Evolutionary conservation across 1,284 basidiomycete species (phyloP), one percentile per base, ranked within the genome.

Genomic region (Irpex sp.): DNA sequence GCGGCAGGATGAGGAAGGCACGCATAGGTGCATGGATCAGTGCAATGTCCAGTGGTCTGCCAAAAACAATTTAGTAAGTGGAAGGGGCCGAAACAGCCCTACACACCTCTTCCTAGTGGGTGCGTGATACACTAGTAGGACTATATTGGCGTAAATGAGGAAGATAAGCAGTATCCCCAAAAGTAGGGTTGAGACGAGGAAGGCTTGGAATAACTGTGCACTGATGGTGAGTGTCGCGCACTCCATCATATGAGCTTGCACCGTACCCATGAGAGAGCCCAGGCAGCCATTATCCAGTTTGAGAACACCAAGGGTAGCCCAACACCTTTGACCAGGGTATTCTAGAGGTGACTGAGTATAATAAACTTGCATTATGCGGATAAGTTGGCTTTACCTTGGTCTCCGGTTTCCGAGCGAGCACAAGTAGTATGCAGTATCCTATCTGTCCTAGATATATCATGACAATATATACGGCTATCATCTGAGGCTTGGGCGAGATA

Each of bases 201-300:
- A 92, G 70, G 80, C 81, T 74, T 84, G 78, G 58, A 91, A 78
- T 2, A 87, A 76, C 87, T 89, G 62, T 21, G 48, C 48, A 57
- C 13, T n/a, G 3, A 13, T 9, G 58, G 19, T 54, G 40, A 31
- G 49, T 56, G 15, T 9, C n/a, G 5, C 19, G 19, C 21, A 5
- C 5, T 19, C 48, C n/a, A 51, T 15, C 34, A 59, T 38, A 36
- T 2, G 9, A 38, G 31, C 15, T 13, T 11, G 4, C 7, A 48
- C 55, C 83, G 38, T 68, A 94, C 91, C 85, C 91, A 96, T 66
- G 88, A 80, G 49, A 96, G 83, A 0, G 91, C 91, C 92, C 93
- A 96, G 2, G 85, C 75, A 0, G 91, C 93, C 84, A 94, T 89
- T 5, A 91, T 70, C 82, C 92, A 90, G 72, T 97, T 96, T 3